Percentiles rank a stretch among this genome's conserved stretches.
These are phyloP conservation scores for Fonsecaea pugnacius DNA, from an alignment of 2,329 filamentous ascomycete genomes.

Conservation along the genomic window DNA sequence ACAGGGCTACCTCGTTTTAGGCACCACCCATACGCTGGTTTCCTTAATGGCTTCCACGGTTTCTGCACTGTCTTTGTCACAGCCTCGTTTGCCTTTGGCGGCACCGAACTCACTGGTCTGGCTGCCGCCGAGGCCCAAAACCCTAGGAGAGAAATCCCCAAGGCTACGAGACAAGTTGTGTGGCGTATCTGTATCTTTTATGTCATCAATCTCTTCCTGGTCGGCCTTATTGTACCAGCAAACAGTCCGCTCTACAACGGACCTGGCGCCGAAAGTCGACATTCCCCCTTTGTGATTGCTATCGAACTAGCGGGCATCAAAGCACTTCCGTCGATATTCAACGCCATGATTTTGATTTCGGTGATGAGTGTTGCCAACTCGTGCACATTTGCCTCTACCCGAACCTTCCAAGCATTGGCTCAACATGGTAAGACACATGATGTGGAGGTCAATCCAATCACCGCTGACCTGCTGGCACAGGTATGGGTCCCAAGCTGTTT, in stretches of 20 bases:
- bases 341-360: slow-evolving; percentile 85
- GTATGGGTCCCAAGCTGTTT: slow-evolving; percentile 61
- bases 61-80: slow-evolving; percentile 68
- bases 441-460: slow-evolving; percentile 61
- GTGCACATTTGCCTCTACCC: slow-evolving; percentile 85
- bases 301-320: slow-evolving; percentile 82
- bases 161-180: slow-evolving; percentile 85
- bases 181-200: slow-evolving; percentile 94
- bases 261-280: slow-evolving; percentile 69
- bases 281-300: slow-evolving; percentile 91
- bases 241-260: slow-evolving; percentile 54
- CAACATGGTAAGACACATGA: slow-evolving; percentile 7
- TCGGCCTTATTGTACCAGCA: slow-evolving; percentile 76
- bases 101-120: slow-evolving; percentile 65
- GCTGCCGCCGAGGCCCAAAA: slow-evolving; percentile 63
- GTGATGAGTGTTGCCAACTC: slow-evolving; percentile 91
- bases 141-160: slow-evolving; percentile 73
- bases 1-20: not conserved
- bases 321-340: slow-evolving; percentile 85
- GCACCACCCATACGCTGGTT: slow-evolving; percentile 49
- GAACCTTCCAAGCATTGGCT: slow-evolving; percentile 85
- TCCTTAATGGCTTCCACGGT: slow-evolving; percentile 68
- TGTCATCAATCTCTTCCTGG: slow-evolving; percentile 76
- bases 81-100: slow-evolving; percentile 65
- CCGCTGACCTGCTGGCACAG: slow-evolving; percentile 37